phyloP scores from a whole-genome alignment of 305 asterid genomes.

The Coffea humblotiana region DNA sequence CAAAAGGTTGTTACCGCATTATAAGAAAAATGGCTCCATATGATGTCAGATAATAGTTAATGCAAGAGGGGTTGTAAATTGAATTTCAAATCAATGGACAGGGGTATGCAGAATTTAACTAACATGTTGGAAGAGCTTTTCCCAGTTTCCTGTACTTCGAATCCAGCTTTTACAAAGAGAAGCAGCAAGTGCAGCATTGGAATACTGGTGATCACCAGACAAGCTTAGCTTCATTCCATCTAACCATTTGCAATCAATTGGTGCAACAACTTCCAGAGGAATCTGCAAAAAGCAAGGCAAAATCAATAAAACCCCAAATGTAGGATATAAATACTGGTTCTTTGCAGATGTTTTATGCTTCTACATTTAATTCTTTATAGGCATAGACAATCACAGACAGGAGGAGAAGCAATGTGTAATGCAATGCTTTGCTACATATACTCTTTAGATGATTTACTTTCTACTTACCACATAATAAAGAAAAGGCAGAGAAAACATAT shows the following conservation, averaged over 20 bases:
- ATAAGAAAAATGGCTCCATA: not conserved
- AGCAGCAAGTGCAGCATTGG: slow-evolving; percentile 85
- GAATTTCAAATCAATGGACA: slow-evolving; percentile 14
- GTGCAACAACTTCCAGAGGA: slow-evolving; percentile 64
- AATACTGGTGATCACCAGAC: slow-evolving; percentile 83
- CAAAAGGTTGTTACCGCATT: not conserved
- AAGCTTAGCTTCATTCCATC: slow-evolving; percentile 62
- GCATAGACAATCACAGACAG: not conserved
- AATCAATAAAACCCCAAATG: not conserved
- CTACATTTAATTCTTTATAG: slow-evolving; percentile 1
- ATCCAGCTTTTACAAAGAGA: slow-evolving; percentile 88
- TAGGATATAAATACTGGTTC: not conserved
- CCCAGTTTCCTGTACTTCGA: slow-evolving; percentile 63
- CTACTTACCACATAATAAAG: not conserved
- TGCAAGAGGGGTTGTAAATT: not conserved
- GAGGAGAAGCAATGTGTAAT: not conserved
- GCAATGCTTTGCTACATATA: not conserved
- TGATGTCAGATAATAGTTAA: not conserved
- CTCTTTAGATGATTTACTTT: not conserved
- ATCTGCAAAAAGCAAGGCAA: slow-evolving; percentile 41
- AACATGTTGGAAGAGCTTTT: slow-evolving; percentile 57
- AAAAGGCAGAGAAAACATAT: too few species aligned
- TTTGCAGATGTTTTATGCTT: not conserved
- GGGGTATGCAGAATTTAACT: slow-evolving; percentile 32
- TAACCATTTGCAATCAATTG: slow-evolving; percentile 52